phyloP scores from a whole-genome alignment of 2,329 filamentous ascomycete genomes.

The Colletotrichum sp. region DNA sequence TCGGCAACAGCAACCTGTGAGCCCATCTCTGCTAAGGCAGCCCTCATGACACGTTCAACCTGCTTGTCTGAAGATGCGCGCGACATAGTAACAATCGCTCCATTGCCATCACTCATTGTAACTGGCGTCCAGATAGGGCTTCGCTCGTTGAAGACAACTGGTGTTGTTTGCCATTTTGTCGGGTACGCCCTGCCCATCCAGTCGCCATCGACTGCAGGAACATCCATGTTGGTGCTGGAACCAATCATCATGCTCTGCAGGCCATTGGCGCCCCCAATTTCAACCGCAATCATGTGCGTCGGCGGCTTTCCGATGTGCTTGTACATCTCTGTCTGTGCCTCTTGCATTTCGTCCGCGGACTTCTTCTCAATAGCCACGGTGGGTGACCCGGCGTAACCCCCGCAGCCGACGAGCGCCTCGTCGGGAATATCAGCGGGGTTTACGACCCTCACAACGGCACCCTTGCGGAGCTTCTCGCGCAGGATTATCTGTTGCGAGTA shows the following conservation, averaged over 20 bases:
- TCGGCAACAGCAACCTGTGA: conserved; percentile 55
- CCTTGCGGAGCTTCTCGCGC: conserved; percentile 53
- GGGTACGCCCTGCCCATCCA: conserved; percentile 63
- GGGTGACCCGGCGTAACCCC: conserved; percentile 63
- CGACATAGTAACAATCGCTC: conserved; percentile 55
- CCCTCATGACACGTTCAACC: conserved; percentile 54
- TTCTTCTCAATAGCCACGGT: conserved; percentile 67
- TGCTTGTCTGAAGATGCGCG: conserved; percentile 49
- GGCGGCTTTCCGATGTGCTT: conserved; percentile 50
- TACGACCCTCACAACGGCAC: conserved; percentile 56
- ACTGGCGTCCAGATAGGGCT: conserved; percentile 22
- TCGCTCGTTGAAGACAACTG: conserved; percentile 55
- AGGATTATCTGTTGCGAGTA: conserved; percentile 57
- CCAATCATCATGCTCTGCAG: conserved; percentile 62
- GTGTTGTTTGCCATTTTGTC: conserved; percentile 61
- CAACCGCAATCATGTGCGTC: conserved; percentile 65
- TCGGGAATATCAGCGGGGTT: conserved; percentile 54
- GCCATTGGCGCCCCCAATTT: conserved; percentile 71
- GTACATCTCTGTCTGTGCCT: conserved; percentile 58
- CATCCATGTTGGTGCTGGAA: conserved; percentile 53
- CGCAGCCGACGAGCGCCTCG: conserved; percentile 57
- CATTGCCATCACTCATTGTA: conserved; percentile 48
- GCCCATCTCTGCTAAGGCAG: conserved; percentile 60
- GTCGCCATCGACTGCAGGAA: conserved; percentile 57
- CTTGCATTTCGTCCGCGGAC: conserved; percentile 58